Evolutionary conservation across 192 early-diverging fungal genomes (phyloP).

Genomic region (Linnemannia zychae): DNA sequence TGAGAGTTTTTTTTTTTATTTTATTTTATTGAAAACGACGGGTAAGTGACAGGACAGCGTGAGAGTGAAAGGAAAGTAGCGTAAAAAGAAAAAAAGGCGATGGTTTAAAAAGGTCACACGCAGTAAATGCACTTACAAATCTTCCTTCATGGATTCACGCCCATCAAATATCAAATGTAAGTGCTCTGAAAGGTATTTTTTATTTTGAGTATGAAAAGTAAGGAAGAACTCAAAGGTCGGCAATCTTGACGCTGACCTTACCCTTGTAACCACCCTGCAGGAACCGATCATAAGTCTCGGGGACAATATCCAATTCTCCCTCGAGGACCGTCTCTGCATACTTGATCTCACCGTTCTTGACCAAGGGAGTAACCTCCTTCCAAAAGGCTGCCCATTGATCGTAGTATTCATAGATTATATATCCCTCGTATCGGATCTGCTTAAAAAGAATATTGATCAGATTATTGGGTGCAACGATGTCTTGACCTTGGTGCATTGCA

Average conservation of each 20-base stretch:
- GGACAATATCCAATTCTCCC: neutral
- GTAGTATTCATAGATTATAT: conserved; percentile 28
- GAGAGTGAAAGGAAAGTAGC: too few species aligned
- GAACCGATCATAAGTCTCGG: conserved; percentile 24
- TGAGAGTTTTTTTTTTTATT: too few species aligned
- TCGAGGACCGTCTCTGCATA: conserved; percentile 14
- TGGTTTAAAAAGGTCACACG: too few species aligned
- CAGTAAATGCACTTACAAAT: too few species aligned
- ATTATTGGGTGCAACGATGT: conserved; percentile 17
- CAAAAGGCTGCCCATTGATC: conserved; percentile 24
- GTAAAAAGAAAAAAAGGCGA: too few species aligned
- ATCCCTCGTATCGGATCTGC: conserved; percentile 42
- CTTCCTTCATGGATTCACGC: too few species aligned
- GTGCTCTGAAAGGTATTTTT: too few species aligned
- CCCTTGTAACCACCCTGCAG: conserved; percentile 24
- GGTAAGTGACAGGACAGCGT: too few species aligned
- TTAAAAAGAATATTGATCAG: conserved; percentile 35
- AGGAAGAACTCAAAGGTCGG: conserved; percentile 14
- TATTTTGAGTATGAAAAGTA: too few species aligned
- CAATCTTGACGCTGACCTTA: conserved; percentile 43
- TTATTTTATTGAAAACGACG: too few species aligned
- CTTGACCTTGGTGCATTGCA: conserved; percentile 24
- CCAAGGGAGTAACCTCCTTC: conserved; percentile 35
- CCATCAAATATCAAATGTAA: too few species aligned
- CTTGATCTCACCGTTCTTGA: conserved; percentile 43